Percentiles rank a stretch among this genome's conserved stretches.
phyloP scores from a whole-genome alignment of 164 flowering plant genomes.

The Vitis cinerea region DNA sequence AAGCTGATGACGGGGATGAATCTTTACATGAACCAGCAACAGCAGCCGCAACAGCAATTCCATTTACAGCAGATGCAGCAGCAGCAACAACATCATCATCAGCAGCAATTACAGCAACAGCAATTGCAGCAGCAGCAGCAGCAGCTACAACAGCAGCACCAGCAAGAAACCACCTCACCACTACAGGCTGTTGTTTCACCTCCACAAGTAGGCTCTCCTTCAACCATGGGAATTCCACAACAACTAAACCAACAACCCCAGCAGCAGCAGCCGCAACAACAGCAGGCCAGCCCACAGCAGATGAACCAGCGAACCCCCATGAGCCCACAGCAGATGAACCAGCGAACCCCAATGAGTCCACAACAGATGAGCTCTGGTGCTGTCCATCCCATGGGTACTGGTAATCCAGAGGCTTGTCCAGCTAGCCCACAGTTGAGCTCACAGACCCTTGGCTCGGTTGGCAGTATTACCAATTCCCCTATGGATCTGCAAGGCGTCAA shows the following conservation, averaged over 20 bases:
- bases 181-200: slow-evolving; percentile 68
- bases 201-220: slow-evolving; percentile 70
- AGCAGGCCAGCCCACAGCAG: slow-evolving; percentile 55
- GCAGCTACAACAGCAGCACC: slow-evolving; percentile 38
- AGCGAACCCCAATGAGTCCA: slow-evolving; percentile 34
- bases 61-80: slow-evolving; percentile 18
- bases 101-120: slow-evolving; percentile 26
- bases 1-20: slow-evolving; percentile 67
- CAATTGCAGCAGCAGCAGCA: slow-evolving; percentile 42
- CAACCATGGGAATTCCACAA: slow-evolving; percentile 55
- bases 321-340: slow-evolving; percentile 43
- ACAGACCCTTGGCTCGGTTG: slow-evolving; percentile 87
- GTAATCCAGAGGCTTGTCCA: slow-evolving; percentile 70
- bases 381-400: slow-evolving; percentile 58
- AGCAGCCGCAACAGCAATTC: slow-evolving; percentile 33
- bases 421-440: slow-evolving; percentile 96
- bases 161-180: slow-evolving; percentile 64
- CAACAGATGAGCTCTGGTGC: slow-evolving; percentile 58
- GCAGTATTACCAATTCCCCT: slow-evolving; percentile 82
- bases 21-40: slow-evolving; percentile 62
- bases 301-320: slow-evolving; percentile 30
- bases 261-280: slow-evolving; percentile 48
- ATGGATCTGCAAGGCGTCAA: slow-evolving; percentile 84
- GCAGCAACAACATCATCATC: slow-evolving; percentile 26
- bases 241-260: slow-evolving; percentile 38